phyloP scores from a whole-genome alignment of 305 asterid species.

The Vinca major region DNA sequence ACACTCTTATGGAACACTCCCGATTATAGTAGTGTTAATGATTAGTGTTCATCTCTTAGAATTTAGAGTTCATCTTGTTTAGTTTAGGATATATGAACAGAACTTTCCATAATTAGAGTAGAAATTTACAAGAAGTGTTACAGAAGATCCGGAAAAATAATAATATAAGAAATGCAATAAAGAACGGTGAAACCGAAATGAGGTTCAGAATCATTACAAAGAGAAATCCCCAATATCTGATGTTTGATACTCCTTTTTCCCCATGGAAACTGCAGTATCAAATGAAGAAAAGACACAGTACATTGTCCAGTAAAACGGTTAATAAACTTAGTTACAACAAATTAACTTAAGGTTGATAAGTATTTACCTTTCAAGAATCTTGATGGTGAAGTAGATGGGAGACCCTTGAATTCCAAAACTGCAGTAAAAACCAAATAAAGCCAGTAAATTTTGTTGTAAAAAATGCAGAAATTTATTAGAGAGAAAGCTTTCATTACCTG shows the following conservation, averaged over 20 bases:
- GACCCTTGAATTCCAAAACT: conserved; percentile 76
- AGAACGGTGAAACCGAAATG: conserved; percentile 3
- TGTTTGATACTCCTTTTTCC: conserved; percentile 63
- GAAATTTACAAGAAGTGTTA: not conserved
- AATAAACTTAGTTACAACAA: too few relatives aligned
- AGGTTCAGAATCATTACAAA: conserved; percentile 50
- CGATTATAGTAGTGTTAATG: too few relatives aligned
- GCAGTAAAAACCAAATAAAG: conserved; percentile 7
- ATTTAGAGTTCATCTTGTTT: too few relatives aligned
- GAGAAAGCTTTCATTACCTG: conserved; percentile 39
- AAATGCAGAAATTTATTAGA: not conserved
- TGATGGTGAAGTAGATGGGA: conserved; percentile 48
- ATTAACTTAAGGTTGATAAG: not conserved
- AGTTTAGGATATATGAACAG: too few relatives aligned
- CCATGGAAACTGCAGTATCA: conserved; percentile 62
- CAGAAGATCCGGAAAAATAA: too few relatives aligned
- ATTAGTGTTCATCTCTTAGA: too few relatives aligned
- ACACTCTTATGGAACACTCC: too few relatives aligned
- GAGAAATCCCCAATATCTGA: conserved; percentile 68
- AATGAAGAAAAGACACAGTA: conserved; percentile 3
- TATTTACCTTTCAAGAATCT: conserved; percentile 49
- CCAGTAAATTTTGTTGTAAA: conserved; percentile 5
- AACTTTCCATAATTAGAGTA: not conserved
- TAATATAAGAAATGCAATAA: not conserved
- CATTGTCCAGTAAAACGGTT: not conserved